These are phyloP conservation scores for Phytophthora hybrid DNA, from an alignment of 352 stramenopile genomes.

Conservation along the genomic window DNA sequence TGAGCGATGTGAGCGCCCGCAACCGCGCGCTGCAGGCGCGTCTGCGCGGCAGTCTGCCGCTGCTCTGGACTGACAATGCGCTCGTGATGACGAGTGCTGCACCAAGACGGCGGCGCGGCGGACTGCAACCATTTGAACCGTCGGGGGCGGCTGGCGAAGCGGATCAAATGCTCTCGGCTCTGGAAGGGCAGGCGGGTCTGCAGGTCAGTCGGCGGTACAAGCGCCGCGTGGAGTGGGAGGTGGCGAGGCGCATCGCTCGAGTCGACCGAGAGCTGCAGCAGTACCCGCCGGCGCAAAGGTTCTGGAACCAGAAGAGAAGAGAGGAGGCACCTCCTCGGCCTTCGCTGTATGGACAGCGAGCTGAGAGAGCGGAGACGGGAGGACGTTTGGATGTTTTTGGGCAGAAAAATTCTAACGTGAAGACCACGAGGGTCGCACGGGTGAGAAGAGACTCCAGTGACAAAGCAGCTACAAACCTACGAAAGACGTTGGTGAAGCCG, in stretches of 20 bases:
- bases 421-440: not conserved
- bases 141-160: slow-evolving; percentile 10
- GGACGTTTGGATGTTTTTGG: not conserved
- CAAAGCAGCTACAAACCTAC: not conserved
- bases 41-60: slow-evolving; percentile 57
- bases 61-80: slow-evolving; percentile 61
- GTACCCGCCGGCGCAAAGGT: slow-evolving; percentile 56
- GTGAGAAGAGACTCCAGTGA: not conserved
- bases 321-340: slow-evolving; percentile 8
- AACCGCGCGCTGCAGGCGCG: slow-evolving; percentile 56
- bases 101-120: not conserved
- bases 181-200: slow-evolving; percentile 22
- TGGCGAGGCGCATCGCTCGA: slow-evolving; percentile 71
- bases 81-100: slow-evolving; percentile 48
- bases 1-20: slow-evolving; percentile 58
- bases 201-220: slow-evolving; percentile 50
- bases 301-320: slow-evolving; percentile 63
- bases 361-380: not conserved
- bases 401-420: not conserved
- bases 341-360: slow-evolving; percentile 5
- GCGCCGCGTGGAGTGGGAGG: slow-evolving; percentile 72
- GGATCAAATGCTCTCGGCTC: slow-evolving; percentile 32
- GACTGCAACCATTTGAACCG: slow-evolving; percentile 4
- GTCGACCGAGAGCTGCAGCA: slow-evolving; percentile 68
- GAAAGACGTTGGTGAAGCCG: slow-evolving; percentile 14